phyloP scores from a whole-genome alignment of 2,329 filamentous ascomycete species.

The Ceratocystis albifundus region DNA sequence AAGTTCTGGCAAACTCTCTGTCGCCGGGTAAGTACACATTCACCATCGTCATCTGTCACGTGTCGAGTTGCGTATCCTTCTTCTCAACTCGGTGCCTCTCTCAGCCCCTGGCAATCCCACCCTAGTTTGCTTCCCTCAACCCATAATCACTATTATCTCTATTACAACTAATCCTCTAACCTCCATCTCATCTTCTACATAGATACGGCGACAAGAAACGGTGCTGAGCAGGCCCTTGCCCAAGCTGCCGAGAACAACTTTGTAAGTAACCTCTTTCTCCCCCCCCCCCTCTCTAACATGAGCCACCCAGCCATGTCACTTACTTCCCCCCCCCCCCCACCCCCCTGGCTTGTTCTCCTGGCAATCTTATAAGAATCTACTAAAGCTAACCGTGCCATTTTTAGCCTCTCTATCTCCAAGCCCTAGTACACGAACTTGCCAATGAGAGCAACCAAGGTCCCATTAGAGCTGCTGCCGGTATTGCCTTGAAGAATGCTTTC shows the following conservation, averaged over 20 bases:
- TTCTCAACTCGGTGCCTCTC: background rate
- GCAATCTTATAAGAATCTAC: too few relatives aligned
- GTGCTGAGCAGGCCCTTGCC: constrained; percentile 85
- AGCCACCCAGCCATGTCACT: background rate
- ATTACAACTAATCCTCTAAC: constrained; percentile 10
- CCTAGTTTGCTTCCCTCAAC: background rate
- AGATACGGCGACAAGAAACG: constrained; percentile 78
- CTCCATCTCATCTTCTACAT: constrained; percentile 22
- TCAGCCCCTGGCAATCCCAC: background rate
- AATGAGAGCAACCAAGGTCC: constrained; percentile 74
- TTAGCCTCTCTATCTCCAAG: constrained; percentile 82
- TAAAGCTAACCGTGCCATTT: background rate
- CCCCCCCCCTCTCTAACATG: background rate
- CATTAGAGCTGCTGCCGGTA: constrained; percentile 86
- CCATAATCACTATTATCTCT: background rate
- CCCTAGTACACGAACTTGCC: constrained; percentile 84
- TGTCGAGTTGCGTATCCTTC: constrained; percentile 14
- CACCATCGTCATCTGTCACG: constrained; percentile 21
- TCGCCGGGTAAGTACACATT: constrained; percentile 61
- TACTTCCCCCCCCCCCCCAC: constrained; percentile 2
- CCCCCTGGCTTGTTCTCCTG: background rate
- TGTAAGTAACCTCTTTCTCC: constrained; percentile 43
- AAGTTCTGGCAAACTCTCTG: constrained; percentile 93
- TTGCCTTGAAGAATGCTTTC: constrained; percentile 97
- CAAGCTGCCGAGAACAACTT: constrained; percentile 93